Base-by-base conservation (phyloP, 768 basidiomycete genomes). In the Leccinum broughii region DNA sequence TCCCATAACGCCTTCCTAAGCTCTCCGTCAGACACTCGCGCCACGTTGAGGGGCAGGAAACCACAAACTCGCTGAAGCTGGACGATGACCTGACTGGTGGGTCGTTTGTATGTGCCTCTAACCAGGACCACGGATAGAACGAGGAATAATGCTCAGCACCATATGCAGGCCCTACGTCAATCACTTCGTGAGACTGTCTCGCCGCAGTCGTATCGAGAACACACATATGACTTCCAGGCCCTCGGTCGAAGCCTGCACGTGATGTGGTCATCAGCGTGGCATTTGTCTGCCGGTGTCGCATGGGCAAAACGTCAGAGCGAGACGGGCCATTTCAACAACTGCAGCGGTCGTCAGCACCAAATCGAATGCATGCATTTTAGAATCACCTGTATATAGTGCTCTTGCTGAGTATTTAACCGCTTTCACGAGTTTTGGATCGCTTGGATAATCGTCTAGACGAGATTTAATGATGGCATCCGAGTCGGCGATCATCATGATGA, bases 121-220 rank as follows among this genome's bases (percentile, higher is more conserved):
- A 81, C 89, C 94, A 96, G 39, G 83, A 77, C 89, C 93, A 93
- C 0, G 96, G 94, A 68, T 92, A 98, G 54, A 88, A 64, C 0
- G 94, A 95, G n/a, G 81, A 74, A 70, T 98, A 94, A 1, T 80
- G 76, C 54, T 81, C 75, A 11, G 83, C 74, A 11, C 61, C 53
- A 2, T 61, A 48, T 10, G 51, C 55, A 10, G 70, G 65, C 72
- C 72, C 72, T 75, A 56, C 6, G 44, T 54, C 15, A 22, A 49
- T 39, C 52, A 32, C 30, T 3, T 34, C 26, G 39, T 68, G 11
- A 67, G 57, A 37, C 22, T 22, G 41, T 28, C 30, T 20, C 20
- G 39, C 39, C 35, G 54, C 14, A 20, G 8, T 4, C 15, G 35
- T 51, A 26, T 41, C 35, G 17, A 55, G 17, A 24, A 77, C 87